Evolutionary conservation across 177 flowering plant species (phyloP).

Genomic region (Vitis hybrid): DNA sequence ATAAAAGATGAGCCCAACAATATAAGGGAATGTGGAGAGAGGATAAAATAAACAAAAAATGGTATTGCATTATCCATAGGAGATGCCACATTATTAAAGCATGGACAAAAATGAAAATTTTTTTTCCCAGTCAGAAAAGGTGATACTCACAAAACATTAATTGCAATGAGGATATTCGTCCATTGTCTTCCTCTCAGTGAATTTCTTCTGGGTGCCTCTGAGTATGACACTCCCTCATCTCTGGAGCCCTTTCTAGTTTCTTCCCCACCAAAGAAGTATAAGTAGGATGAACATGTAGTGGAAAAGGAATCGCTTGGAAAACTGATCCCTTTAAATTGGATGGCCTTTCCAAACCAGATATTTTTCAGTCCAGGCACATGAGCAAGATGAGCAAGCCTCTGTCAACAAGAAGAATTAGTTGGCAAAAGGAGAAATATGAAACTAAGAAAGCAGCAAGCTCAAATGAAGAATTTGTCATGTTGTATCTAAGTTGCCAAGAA

Average conservation of each 20-base stretch:
- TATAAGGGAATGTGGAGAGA: neutral
- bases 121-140: neutral
- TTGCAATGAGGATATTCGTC: conserved; percentile 64
- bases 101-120: neutral
- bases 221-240: conserved; percentile 23
- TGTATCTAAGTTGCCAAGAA: neutral
- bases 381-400: conserved; percentile 37
- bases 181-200: conserved; percentile 41
- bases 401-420: conserved; percentile 15
- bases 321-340: conserved; percentile 26
- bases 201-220: conserved; percentile 31
- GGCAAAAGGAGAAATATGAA: neutral
- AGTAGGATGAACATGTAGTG: conserved; percentile 30
- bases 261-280: conserved; percentile 48
- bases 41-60: neutral
- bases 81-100: too few relatives aligned
- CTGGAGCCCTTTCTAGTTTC: conserved; percentile 20
- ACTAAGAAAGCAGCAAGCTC: neutral
- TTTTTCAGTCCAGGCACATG: conserved; percentile 32
- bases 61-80: too few relatives aligned
- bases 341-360: conserved; percentile 24
- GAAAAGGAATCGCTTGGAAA: conserved; percentile 33
- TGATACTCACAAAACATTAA: conserved; percentile 67
- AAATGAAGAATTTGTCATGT: neutral
- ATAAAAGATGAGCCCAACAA: neutral